These are phyloP conservation scores for Pseudogymnoascus sp. DNA, from an alignment of 2,329 filamentous ascomycete genomes.

Conservation along the genomic window DNA sequence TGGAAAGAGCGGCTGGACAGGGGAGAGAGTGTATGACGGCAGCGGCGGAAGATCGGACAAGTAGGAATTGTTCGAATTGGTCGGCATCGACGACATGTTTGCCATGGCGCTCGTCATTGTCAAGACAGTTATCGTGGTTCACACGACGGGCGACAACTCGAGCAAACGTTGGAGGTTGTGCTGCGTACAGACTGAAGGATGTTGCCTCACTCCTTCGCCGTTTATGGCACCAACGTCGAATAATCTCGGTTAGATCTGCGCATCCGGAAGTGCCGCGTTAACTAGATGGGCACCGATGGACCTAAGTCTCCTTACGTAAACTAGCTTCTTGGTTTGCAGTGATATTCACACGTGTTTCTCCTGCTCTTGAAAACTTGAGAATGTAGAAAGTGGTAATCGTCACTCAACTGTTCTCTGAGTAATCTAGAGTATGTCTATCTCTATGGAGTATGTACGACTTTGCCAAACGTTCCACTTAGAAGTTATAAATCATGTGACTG, in stretches of 20 bases:
- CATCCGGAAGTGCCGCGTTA: slow-evolving; percentile 5
- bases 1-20: slow-evolving; percentile 62
- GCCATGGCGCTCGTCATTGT: slow-evolving; percentile 6
- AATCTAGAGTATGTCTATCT: neutral
- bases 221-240: slow-evolving; percentile 6
- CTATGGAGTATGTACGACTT: neutral
- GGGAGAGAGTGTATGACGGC: slow-evolving; percentile 66
- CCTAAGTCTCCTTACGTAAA: slow-evolving; percentile 2
- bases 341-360: neutral
- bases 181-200: neutral
- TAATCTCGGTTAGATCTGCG: slow-evolving; percentile 8
- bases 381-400: neutral
- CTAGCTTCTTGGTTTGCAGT: neutral
- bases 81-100: slow-evolving; percentile 9
- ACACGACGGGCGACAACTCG: slow-evolving; percentile 3
- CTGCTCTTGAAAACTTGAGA: neutral
- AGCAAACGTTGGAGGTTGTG: slow-evolving; percentile 1
- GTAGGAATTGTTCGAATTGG: slow-evolving; percentile 22
- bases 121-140: slow-evolving; percentile 1
- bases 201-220: neutral
- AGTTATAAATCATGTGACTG: slow-evolving; percentile 6
- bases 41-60: slow-evolving; percentile 69
- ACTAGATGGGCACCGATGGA: neutral
- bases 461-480: slow-evolving; percentile 1
- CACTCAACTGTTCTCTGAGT: neutral